Conservation (phyloP, 169 alveolate genomes). For the Plasmodium coatneyi region DNA sequence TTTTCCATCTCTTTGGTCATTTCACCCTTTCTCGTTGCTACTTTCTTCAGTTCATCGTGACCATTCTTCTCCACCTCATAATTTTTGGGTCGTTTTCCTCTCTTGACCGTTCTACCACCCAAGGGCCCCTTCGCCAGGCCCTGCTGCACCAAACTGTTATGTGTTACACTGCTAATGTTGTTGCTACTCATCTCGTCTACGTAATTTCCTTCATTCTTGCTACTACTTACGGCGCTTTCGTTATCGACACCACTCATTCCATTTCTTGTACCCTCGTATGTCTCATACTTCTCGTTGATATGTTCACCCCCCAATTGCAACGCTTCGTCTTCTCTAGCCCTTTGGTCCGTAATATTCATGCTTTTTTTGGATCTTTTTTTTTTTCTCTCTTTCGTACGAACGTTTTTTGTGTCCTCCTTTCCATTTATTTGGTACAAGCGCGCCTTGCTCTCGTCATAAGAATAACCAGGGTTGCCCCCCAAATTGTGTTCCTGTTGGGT, state of each 20-base stretch:
- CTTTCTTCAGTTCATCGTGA: neutral
- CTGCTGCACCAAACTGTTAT: neutral
- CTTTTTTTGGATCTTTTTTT: constrained; percentile 7
- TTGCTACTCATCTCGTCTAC: neutral
- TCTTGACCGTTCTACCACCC: neutral
- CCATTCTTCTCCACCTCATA: neutral
- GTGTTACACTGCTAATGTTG: neutral
- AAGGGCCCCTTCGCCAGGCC: neutral
- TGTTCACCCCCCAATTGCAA: neutral
- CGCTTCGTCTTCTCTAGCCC: neutral
- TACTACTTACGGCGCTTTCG: neutral
- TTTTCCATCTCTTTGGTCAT: neutral
- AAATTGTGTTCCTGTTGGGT: neutral
- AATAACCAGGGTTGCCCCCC: neutral
- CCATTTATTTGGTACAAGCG: neutral
- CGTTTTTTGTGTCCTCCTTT: neutral
- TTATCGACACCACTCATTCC: neutral
- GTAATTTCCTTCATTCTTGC: neutral
- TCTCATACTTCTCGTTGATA: neutral
- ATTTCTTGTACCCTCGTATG: neutral
- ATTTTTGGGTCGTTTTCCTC: neutral
- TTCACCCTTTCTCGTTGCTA: neutral
- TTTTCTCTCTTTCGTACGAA: neutral
- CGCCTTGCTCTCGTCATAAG: neutral
- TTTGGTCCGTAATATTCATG: neutral